Evolutionary conservation across 1,284 basidiomycete species (phyloP).

Genomic region (Ustilago xerochloae): DNA sequence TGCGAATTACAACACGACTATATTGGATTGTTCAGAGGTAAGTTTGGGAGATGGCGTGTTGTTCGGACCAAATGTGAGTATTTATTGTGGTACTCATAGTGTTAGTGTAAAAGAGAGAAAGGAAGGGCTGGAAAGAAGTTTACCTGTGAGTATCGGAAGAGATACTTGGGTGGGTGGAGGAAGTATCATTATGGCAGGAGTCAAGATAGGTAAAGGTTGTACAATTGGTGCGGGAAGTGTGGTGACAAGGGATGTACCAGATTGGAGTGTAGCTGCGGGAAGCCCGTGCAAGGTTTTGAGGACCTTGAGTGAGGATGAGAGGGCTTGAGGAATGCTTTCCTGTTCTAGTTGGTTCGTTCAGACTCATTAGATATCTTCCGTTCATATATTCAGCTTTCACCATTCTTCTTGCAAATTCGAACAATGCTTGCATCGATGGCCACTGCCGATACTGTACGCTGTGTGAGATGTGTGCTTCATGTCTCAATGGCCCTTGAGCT

Average conservation of each 20-base stretch:
- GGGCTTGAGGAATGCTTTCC: slow-evolving; percentile 16
- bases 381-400: too few species aligned
- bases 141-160: slow-evolving; percentile 53
- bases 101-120: slow-evolving; percentile 50
- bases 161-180: slow-evolving; percentile 69
- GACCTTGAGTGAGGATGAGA: slow-evolving; percentile 52
- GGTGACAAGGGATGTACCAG: slow-evolving; percentile 70
- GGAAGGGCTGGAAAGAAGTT: slow-evolving; percentile 49
- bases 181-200: slow-evolving; percentile 70
- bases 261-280: slow-evolving; percentile 70
- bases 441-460: too few species aligned
- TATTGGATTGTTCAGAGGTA: slow-evolving; percentile 57
- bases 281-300: slow-evolving; percentile 71
- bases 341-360: too few species aligned
- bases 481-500: too few species aligned
- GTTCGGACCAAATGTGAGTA: slow-evolving; percentile 58
- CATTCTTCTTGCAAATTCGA: too few species aligned
- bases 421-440: too few species aligned
- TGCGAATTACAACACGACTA: slow-evolving; percentile 57
- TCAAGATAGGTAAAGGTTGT: slow-evolving; percentile 70
- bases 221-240: slow-evolving; percentile 71
- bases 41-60: slow-evolving; percentile 52
- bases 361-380: too few species aligned
- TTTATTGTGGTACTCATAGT: slow-evolving; percentile 59
- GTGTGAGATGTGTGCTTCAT: too few species aligned